phyloP scores from a whole-genome alignment of 1,284 basidiomycete species.

The Pseudozyma tsukubaensis region DNA sequence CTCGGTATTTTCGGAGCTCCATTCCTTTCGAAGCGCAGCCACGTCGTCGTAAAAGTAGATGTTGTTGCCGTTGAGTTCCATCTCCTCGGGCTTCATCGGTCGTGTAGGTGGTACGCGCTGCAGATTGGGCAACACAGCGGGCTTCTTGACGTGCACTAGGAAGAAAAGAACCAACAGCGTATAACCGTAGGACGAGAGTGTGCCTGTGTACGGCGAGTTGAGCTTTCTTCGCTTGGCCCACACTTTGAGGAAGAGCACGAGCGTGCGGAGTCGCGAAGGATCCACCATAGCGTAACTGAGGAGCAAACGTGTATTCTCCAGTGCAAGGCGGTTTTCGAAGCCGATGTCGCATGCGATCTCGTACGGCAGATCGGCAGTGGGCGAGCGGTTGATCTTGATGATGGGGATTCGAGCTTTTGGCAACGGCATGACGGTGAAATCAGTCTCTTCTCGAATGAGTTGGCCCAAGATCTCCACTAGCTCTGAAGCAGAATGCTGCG shows the following conservation, averaged over 20 bases:
- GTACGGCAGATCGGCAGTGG: constrained; percentile 80
- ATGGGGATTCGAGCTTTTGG: constrained; percentile 98
- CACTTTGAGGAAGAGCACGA: constrained; percentile 97
- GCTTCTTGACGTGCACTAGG: constrained; percentile 88
- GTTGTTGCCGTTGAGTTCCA: constrained; percentile 74
- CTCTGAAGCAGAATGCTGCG: constrained; percentile 76
- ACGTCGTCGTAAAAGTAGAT: constrained; percentile 95
- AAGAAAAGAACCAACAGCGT: constrained; percentile 97
- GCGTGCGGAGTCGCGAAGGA: constrained; percentile 88
- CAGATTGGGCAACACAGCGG: constrained; percentile 68
- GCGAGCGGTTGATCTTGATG: constrained; percentile 91
- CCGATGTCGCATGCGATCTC: constrained; percentile 94
- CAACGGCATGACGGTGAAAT: constrained; percentile 95
- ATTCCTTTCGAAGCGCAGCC: constrained; percentile 86
- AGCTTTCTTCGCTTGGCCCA: constrained; percentile 99
- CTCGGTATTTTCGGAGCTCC: constrained; percentile 92
- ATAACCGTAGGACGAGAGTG: constrained; percentile 96
- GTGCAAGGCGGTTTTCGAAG: constrained; percentile 93
- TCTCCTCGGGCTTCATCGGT: constrained; percentile 75
- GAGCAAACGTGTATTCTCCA: constrained; percentile 94
- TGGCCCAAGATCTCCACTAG: constrained; percentile 93
- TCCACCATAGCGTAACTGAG: constrained; percentile 98
- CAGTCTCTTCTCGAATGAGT: constrained; percentile 93
- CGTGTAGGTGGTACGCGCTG: constrained; percentile 68
- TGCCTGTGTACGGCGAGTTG: constrained; percentile 96